Base-by-base conservation (phyloP, 345 rosid species). In the Orychophragmus violaceus region DNA sequence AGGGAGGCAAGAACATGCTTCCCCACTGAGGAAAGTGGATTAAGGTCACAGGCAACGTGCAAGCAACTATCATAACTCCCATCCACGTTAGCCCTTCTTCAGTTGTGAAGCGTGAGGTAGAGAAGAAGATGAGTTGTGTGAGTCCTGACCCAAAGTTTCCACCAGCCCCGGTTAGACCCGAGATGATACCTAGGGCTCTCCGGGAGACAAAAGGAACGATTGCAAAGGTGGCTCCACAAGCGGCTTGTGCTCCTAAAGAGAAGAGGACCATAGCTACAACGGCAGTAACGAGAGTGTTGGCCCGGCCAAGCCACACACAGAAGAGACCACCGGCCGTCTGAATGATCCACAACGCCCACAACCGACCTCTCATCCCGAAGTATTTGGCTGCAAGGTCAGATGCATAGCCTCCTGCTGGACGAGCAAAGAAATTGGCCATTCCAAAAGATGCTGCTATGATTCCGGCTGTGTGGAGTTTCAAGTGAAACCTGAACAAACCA, bases 1-100 rank as follows among this genome's bases (percentile, higher is more conserved):
- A 59, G 0, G 88, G 78, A 16, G 81, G 72, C 17, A 80, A 77
- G 6, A 86, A 79, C 87, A 86, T 86, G 62, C 87, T 84, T 18
- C 85, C 84, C 88, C 91, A 84, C 17, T 86, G 85, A 2, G 85
- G 88, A 46, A 84, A 84, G 66, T 84, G 85, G 32, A 86, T 42
- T 1, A 74, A 35, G 0, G 75, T 14, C 27, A 81, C 82, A 3
- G 83, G 85, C 25, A 84, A 52, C 2, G 87, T 86, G 44, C 85
- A 82, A 9, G 71, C 80, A 32, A 82, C 82, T 4, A 82, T 80
- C 86, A 83, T 82, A 3, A 86, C 78, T 59, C 84, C 85, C 85
- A 84, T 84, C 64, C 74, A 69, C 7, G 76, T 52, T 52, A 84
- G 32, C 29, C 85, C 84, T 2, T 78, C 16, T 6, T 79, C 79